Conservation (phyloP, 2,329 filamentous ascomycete genomes). For the Colletotrichum sp. region DNA sequence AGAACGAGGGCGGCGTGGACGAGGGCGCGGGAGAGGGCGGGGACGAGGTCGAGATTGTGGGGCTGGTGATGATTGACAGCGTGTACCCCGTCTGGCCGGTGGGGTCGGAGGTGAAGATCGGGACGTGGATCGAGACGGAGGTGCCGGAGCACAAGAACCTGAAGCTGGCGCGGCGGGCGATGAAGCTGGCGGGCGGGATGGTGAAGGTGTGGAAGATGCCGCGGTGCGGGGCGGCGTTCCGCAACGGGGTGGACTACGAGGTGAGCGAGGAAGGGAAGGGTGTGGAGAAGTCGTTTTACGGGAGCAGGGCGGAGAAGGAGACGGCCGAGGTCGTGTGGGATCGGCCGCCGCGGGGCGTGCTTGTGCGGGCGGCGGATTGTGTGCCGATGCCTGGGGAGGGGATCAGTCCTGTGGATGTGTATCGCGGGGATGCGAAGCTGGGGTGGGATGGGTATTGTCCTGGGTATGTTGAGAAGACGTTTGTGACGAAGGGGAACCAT, state of each 20-base stretch:
- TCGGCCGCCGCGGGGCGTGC: slow-evolving; percentile 43
- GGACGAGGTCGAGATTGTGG: slow-evolving; percentile 43
- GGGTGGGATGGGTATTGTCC: slow-evolving; percentile 56
- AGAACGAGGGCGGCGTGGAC: slow-evolving; percentile 30
- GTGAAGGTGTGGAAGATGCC: slow-evolving; percentile 45
- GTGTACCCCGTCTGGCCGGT: slow-evolving; percentile 38
- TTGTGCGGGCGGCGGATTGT: slow-evolving; percentile 49
- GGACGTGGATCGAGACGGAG: slow-evolving; percentile 21
- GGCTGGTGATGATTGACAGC: slow-evolving; percentile 60
- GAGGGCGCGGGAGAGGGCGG: background rate
- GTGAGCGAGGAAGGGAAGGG: background rate
- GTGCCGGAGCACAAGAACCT: slow-evolving; percentile 39
- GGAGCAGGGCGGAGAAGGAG: slow-evolving; percentile 8
- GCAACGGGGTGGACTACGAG: background rate
- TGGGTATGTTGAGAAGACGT: slow-evolving; percentile 46
- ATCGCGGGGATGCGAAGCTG: slow-evolving; percentile 44
- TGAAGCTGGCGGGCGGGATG: slow-evolving; percentile 47
- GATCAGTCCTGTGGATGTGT: slow-evolving; percentile 45
- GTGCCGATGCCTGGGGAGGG: slow-evolving; percentile 37
- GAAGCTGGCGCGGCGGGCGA: slow-evolving; percentile 40
- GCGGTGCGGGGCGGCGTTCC: slow-evolving; percentile 28
- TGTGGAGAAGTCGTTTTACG: background rate
- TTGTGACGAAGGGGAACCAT: slow-evolving; percentile 59
- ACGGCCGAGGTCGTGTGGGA: slow-evolving; percentile 22
- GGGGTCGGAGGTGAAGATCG: slow-evolving; percentile 20